Conservation (phyloP, 1,284 basidiomycete genomes). For the Ganoderma lucidum region DNA sequence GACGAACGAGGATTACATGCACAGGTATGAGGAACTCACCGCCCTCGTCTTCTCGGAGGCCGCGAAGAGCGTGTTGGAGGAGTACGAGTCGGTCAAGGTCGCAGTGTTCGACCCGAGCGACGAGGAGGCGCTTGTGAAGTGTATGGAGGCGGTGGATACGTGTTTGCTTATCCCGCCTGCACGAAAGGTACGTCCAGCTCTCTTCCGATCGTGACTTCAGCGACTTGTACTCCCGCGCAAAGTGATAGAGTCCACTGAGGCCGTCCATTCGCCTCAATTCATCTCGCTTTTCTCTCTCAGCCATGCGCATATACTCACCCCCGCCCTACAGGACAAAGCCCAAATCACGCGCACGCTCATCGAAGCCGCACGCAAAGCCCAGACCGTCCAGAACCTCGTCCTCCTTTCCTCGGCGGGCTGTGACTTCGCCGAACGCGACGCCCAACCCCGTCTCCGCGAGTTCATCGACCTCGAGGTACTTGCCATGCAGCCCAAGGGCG, state of each 20-base stretch:
- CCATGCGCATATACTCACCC: not conserved
- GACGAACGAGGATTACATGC: slow-evolving; percentile 27
- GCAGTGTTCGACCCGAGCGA: slow-evolving; percentile 31
- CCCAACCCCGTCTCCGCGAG: slow-evolving; percentile 36
- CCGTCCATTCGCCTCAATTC: no score
- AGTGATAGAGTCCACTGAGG: not conserved
- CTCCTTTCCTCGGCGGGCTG: slow-evolving; percentile 34
- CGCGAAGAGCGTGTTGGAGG: slow-evolving; percentile 22
- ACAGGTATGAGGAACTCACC: slow-evolving; percentile 32
- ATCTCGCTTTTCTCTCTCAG: not conserved
- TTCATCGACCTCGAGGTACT: slow-evolving; percentile 37
- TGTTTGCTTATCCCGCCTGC: slow-evolving; percentile 36
- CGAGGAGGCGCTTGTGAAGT: slow-evolving; percentile 26
- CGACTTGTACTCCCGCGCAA: not conserved
- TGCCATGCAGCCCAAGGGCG: slow-evolving; percentile 33
- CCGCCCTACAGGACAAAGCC: slow-evolving; percentile 25
- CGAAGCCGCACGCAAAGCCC: slow-evolving; percentile 32
- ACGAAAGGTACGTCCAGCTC: slow-evolving; percentile 23
- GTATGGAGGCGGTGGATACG: slow-evolving; percentile 31
- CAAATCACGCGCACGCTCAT: slow-evolving; percentile 34
- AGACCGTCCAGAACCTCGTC: slow-evolving; percentile 34
- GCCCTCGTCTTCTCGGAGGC: slow-evolving; percentile 30
- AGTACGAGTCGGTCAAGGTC: slow-evolving; percentile 30
- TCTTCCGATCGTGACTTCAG: not conserved
- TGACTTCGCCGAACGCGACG: slow-evolving; percentile 33